These are phyloP conservation scores for Platismatia glauca DNA, from an alignment of 495 filamentous ascomycete genomes.

Conservation along the genomic window DNA sequence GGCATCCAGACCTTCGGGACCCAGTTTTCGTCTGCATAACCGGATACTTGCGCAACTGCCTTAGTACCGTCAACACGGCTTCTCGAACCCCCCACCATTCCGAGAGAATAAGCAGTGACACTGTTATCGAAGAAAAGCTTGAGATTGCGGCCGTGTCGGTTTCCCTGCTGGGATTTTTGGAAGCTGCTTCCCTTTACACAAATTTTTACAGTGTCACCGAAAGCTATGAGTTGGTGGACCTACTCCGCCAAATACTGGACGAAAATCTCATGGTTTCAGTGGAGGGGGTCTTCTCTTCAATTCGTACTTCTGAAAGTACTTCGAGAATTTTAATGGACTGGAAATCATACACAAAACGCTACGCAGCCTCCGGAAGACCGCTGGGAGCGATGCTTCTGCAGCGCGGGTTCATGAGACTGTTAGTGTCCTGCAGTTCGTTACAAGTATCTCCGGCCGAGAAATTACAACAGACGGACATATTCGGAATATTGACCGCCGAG, in stretches of 20 bases:
- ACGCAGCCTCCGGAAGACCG: constrained; percentile 67
- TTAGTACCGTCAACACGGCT: constrained; percentile 40
- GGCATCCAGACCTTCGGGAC: constrained; percentile 56
- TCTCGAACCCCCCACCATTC: constrained; percentile 30
- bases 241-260: constrained; percentile 62
- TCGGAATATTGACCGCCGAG: constrained; percentile 62
- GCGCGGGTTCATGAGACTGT: constrained; percentile 73
- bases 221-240: constrained; percentile 58
- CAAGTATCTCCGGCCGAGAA: constrained; percentile 50
- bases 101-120: constrained; percentile 41
- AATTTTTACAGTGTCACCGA: constrained; percentile 70
- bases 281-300: constrained; percentile 77
- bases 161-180: constrained; percentile 79
- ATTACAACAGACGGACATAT: constrained; percentile 53
- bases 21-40: constrained; percentile 51
- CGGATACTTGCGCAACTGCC: constrained; percentile 59
- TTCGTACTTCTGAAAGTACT: constrained; percentile 50
- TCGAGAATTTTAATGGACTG: constrained; percentile 57
- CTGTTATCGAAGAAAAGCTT: constrained; percentile 52
- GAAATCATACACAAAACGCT: constrained; percentile 74
- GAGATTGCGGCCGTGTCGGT: constrained; percentile 62
- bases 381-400: constrained; percentile 89
- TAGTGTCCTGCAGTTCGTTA: constrained; percentile 70
- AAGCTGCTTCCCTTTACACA: constrained; percentile 64
- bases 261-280: constrained; percentile 74